phyloP scores from a whole-genome alignment of 148 eudicot species.

The Spergularia bocconei region DNA sequence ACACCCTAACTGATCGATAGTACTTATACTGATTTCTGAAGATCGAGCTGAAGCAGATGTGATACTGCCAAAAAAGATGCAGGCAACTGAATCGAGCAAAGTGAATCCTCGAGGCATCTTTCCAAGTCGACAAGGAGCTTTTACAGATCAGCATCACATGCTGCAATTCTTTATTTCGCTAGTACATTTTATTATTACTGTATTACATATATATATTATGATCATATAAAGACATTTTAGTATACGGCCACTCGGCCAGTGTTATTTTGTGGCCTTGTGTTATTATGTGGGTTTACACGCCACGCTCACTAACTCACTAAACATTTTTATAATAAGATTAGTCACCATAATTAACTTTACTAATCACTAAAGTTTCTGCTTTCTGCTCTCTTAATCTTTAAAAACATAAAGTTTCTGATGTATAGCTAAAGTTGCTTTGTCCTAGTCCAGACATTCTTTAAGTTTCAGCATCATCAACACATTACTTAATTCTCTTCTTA shows the following conservation, averaged over 20 bases:
- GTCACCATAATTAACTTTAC: slow-evolving; percentile 1
- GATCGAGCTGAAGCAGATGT: not conserved
- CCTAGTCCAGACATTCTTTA: not conserved
- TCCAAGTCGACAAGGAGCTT: slow-evolving; percentile 22
- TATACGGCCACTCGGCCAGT: slow-evolving; percentile 15
- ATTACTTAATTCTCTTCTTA: too few species aligned
- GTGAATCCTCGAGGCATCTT: slow-evolving; percentile 10
- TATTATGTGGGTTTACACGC: slow-evolving; percentile 16
- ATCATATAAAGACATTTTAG: not conserved
- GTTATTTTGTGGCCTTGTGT: slow-evolving; percentile 9
- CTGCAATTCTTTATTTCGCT: too few species aligned
- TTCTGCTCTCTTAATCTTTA: not conserved
- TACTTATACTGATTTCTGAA: too few species aligned
- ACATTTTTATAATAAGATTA: not conserved
- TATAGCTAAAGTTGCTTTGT: not conserved
- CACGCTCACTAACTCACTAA: not conserved
- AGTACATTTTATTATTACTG: not conserved
- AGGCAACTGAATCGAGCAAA: not conserved
- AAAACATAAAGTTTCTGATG: not conserved
- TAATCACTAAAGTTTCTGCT: not conserved
- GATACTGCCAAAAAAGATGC: not conserved
- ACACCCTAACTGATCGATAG: too few species aligned
- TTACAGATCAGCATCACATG: slow-evolving; percentile 40
- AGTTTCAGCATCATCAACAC: not conserved
- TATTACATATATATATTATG: too few species aligned